These are phyloP conservation scores for Oryza meyeriana DNA, from an alignment of 176 grass and related monocot genomes.

Conservation along the genomic window DNA sequence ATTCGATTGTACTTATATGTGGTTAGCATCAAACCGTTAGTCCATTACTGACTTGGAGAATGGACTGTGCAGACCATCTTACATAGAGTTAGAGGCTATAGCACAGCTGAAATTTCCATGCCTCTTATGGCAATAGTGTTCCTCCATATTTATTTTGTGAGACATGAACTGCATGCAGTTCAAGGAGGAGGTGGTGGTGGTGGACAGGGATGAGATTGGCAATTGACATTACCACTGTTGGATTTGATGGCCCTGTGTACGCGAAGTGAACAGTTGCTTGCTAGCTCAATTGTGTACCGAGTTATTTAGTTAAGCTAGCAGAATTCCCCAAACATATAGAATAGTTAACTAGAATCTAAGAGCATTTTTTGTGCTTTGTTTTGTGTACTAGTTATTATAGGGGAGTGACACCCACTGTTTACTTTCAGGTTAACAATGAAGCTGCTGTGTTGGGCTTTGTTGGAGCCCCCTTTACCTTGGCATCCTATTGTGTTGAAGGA, in stretches of 20 bases:
- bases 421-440: constrained; percentile 87
- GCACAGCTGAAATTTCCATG: neutral
- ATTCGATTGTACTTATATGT: neutral
- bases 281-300: neutral
- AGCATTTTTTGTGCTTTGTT: neutral
- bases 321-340: neutral
- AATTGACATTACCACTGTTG: neutral
- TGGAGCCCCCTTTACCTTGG: constrained; percentile 92
- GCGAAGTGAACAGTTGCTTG: neutral
- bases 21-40: neutral
- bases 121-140: neutral
- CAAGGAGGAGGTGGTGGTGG: neutral
- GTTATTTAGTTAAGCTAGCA: neutral
- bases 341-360: neutral
- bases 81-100: neutral
- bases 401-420: neutral
- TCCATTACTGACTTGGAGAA: neutral
- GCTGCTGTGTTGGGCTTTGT: constrained; percentile 97
- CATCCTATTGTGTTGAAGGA: constrained; percentile 97
- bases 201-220: neutral
- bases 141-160: neutral
- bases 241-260: neutral
- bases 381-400: neutral
- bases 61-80: neutral
- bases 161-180: neutral